Percentiles rank a stretch among this genome's conserved stretches.
Conservation (phyloP, 805 yeast genomes). For the Yueomyces sinensis region DNA sequence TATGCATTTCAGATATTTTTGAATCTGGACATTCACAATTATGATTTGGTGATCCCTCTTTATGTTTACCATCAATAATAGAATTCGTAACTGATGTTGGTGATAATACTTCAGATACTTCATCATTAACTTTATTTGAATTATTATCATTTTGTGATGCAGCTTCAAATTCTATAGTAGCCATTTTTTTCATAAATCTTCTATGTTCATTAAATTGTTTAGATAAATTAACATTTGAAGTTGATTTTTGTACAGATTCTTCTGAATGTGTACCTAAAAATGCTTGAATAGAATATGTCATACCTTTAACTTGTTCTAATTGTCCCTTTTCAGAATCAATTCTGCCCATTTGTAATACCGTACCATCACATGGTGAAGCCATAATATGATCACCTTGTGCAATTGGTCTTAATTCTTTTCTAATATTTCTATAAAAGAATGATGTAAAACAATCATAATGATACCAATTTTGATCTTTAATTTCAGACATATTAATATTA, state of each 20-base stretch:
- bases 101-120: conserved; percentile 28
- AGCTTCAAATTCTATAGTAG: no score
- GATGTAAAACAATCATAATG: conserved; percentile 74
- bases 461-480: conserved; percentile 66
- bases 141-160: not conserved
- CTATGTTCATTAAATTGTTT: not conserved
- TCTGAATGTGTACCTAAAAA: conserved; percentile 50
- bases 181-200: not conserved
- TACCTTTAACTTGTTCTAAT: conserved; percentile 94
- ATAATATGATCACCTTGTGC: conserved; percentile 41
- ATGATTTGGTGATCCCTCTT: no score
- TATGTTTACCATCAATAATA: no score
- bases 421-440: conserved; percentile 75
- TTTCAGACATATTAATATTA: conserved; percentile 83
- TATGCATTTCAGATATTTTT: conserved; percentile 4
- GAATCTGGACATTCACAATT: no score
- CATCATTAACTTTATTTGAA: not conserved
- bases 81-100: no score
- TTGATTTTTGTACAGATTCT: conserved; percentile 21
- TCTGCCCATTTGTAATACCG: conserved; percentile 70
- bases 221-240: conserved; percentile 16
- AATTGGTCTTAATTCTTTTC: conserved; percentile 68
- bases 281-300: conserved; percentile 82
- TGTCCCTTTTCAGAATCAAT: conserved; percentile 57
- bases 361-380: conserved; percentile 91